Evolutionary conservation across 1,139 yeast genomes (phyloP), one percentile per base, ranked within the genome.

Genomic region (Magnusiomyces fungicola): DNA sequence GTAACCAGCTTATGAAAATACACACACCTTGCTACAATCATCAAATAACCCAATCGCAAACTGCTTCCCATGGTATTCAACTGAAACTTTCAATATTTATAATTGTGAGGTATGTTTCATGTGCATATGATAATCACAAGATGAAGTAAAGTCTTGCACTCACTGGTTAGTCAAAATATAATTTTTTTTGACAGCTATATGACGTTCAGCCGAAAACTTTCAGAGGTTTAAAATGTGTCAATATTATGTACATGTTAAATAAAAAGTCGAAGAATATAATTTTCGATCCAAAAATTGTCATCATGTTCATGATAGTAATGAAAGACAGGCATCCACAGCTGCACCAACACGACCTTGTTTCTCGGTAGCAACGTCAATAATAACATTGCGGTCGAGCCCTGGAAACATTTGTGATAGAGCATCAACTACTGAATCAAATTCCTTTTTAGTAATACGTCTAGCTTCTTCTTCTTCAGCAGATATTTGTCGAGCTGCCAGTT

Each of bases 331-430:
- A 61, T 88, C 96, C 2, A 88, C 84, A 48, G 92, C 83, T 9
- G 75, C 76, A 24, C 90, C 95, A 21, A 85, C 74, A 48, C 83
- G 73, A 22, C 86, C 85, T 50, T 79, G 74, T 61, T 83, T 83
- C 63, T 83, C 79, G 1, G 70, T 69, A 27, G 87, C 74, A 3
- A 89, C 82, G 61, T 89, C 96, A 49, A 74, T 78, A 47, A 89
- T 72, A 1, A 89, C 70, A 0, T 78, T 83, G 38, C 70, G 69
- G 57, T 88, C 96, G 52, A 88, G 69, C 34, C 71, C 71, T 1
- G 96, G 95, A 66, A 89, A 88, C 79, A 89, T 85, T 50, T 80
- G 81, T 29, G 69, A 69, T 46, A 89, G 69, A 1, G 78, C 76
- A 3, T 68, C 69, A 10, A 72, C 62, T 12, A 73, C 73, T 32